Evolutionary conservation across 2,329 filamentous ascomycete genomes (phyloP), one percentile per base, ranked within the genome.

Genomic region (Microdochium paspali): DNA sequence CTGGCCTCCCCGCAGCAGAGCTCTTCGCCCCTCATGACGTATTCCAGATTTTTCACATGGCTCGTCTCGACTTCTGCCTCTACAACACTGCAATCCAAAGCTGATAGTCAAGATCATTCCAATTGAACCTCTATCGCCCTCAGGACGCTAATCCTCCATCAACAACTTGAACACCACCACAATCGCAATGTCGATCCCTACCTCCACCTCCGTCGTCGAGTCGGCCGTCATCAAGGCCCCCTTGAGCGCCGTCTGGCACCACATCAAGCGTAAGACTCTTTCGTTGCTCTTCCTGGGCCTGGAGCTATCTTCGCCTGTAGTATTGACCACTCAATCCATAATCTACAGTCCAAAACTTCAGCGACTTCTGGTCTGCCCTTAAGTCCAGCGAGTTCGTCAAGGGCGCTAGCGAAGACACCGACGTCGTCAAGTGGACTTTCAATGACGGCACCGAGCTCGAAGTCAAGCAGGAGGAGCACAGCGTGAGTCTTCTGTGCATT

Each of bases 401-500:
- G 70, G 80, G 78, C 45, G 64, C 73, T 13, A 77, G 71, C 44
- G 64, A 72, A n/a, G 82, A 86, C 65, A 79, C 82, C 42, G 82
- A 86, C 56, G 67, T 86, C 48, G 76, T 85, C 58, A 76, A 76
- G 63, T 87, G 83, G 83, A 77, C 73, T 20, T 87, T 87, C 72
- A 80, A 81, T 63, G 84, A 87, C 57, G 82, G 81, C 45, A 80
- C 76, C 24, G 74, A 78, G 47, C 67, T 85, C 20, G 82, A 87
- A 63, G 79, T 87, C 55, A 87, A 87, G 78, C 81, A 84, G 69
- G 84, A 87, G 66, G 84, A 85, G 70, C 82, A 87, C 68, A 84
- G 79, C 54, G 80, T 84, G 66, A 50, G 76, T 64, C 31, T 25
- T 4, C 42, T 26, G 47, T 44, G 26, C 7, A 13, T 7, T 13